phyloP scores from a whole-genome alignment of 371 early-diverging fungal genomes.

The Mortierella sp. region DNA sequence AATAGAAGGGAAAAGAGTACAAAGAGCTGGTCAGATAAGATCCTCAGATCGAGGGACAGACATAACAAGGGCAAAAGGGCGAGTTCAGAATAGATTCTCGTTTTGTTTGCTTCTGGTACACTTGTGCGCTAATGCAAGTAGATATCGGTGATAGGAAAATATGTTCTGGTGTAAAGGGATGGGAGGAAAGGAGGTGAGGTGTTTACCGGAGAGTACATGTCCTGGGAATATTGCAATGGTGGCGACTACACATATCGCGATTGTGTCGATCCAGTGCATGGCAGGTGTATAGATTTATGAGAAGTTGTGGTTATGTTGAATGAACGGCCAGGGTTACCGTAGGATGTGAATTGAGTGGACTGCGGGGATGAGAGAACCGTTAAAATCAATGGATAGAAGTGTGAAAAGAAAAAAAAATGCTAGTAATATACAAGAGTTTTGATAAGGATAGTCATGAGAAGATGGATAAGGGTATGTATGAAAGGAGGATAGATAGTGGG shows the following conservation, averaged over 20 bases:
- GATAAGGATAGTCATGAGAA: neutral
- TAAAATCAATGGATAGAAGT: neutral
- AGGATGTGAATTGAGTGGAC: neutral
- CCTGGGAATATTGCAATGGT: slow-evolving; percentile 15
- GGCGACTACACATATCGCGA: neutral
- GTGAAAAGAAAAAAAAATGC: neutral
- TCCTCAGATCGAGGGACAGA: neutral
- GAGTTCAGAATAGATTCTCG: neutral
- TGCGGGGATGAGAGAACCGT: neutral
- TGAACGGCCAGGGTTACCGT: neutral
- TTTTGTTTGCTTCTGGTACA: neutral
- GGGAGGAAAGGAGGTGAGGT: neutral
- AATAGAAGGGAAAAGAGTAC: neutral
- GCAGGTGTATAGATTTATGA: neutral
- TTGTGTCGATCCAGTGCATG: neutral
- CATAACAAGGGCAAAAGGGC: neutral
- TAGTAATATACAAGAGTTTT: neutral
- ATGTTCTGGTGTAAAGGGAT: neutral
- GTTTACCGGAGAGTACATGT: slow-evolving; percentile 37
- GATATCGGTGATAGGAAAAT: neutral
- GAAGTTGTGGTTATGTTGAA: no score
- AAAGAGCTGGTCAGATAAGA: neutral
- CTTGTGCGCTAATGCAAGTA: neutral
- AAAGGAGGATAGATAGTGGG: neutral
- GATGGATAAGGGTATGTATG: neutral